A percentile compares a stretch with the other conserved stretches of the same genome.
These are phyloP conservation scores for Perilla frutescens DNA, from an alignment of 257 asterid species.

Conservation along the genomic window DNA sequence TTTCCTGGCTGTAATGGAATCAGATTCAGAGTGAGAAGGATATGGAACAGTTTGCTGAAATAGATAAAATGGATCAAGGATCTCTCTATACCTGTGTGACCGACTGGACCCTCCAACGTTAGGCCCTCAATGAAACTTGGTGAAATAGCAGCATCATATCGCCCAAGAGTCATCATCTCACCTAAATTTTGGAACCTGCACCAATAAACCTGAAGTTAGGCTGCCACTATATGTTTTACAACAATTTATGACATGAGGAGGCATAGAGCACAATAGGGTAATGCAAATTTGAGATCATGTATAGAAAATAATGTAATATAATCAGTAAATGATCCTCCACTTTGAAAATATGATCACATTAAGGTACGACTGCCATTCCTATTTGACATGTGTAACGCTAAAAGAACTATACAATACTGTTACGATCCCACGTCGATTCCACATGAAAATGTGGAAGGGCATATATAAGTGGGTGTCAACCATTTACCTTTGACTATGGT, in stretches of 20 bases:
- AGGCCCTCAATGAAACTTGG: slow-evolving; percentile 86
- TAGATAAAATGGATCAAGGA: slow-evolving; percentile 28
- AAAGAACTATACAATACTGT: too few relatives aligned
- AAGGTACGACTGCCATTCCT: too few relatives aligned
- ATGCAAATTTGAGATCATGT: too few relatives aligned
- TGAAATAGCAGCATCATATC: slow-evolving; percentile 82
- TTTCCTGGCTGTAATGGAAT: slow-evolving; percentile 74
- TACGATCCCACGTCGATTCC: too few relatives aligned
- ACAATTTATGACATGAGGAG: not conserved
- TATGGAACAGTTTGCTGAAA: not conserved
- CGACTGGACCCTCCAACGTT: slow-evolving; percentile 87
- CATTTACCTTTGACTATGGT: too few relatives aligned
- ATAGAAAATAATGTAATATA: too few relatives aligned
- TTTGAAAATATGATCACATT: too few relatives aligned
- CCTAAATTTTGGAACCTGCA: slow-evolving; percentile 91
- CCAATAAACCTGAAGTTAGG: slow-evolving; percentile 20
- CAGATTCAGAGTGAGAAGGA: slow-evolving; percentile 6
- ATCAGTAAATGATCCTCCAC: too few relatives aligned
- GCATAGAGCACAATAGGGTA: not conserved
- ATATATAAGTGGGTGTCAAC: too few relatives aligned
- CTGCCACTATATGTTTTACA: not conserved
- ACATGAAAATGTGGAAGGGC: too few relatives aligned
- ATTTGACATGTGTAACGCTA: too few relatives aligned
- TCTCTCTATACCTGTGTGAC: slow-evolving; percentile 74
- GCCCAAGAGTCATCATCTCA: slow-evolving; percentile 98